Conservation (phyloP, 345 rosid genomes). For the Arabis alpina region DNA sequence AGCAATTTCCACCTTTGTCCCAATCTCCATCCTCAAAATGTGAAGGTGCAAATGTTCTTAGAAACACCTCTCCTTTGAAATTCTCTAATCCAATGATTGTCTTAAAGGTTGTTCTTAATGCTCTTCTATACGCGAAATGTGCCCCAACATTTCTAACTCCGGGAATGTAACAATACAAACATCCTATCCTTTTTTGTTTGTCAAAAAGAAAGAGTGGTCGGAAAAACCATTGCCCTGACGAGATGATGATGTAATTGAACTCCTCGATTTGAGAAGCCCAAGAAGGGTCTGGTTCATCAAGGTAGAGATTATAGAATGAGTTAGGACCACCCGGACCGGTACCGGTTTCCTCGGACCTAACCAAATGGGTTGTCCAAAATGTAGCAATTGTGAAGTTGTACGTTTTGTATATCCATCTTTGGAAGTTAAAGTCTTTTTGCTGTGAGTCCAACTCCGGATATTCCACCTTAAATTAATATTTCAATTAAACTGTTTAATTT, state of each 20-base stretch:
- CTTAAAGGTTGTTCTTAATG: constrained; percentile 57
- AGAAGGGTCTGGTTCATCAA: constrained; percentile 58
- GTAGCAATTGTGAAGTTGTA: constrained; percentile 71
- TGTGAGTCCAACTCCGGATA: constrained; percentile 60
- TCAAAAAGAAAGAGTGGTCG: constrained; percentile 64
- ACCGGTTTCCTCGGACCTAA: constrained; percentile 51
- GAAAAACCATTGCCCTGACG: constrained; percentile 77
- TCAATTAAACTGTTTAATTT: not conserved
- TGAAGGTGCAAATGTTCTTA: constrained; percentile 51
- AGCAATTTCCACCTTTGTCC: constrained; percentile 71
- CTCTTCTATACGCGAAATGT: constrained; percentile 61
- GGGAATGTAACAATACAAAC: constrained; percentile 56
- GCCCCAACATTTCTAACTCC: constrained; percentile 40
- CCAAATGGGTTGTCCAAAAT: constrained; percentile 75
- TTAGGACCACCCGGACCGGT: constrained; percentile 47
- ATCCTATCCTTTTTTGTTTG: constrained; percentile 50
- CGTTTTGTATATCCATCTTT: constrained; percentile 60
- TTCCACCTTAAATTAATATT: constrained; percentile 53
- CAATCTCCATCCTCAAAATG: constrained; percentile 75
- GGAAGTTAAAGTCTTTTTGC: constrained; percentile 57
- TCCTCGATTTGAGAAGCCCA: constrained; percentile 65
- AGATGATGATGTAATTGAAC: constrained; percentile 65
- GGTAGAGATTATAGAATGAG: constrained; percentile 63
- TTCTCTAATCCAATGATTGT: constrained; percentile 45
- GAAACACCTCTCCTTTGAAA: constrained; percentile 61